phyloP scores from a whole-genome alignment of 805 yeast genomes.

The Wickerhamiella allomyrinae region DNA sequence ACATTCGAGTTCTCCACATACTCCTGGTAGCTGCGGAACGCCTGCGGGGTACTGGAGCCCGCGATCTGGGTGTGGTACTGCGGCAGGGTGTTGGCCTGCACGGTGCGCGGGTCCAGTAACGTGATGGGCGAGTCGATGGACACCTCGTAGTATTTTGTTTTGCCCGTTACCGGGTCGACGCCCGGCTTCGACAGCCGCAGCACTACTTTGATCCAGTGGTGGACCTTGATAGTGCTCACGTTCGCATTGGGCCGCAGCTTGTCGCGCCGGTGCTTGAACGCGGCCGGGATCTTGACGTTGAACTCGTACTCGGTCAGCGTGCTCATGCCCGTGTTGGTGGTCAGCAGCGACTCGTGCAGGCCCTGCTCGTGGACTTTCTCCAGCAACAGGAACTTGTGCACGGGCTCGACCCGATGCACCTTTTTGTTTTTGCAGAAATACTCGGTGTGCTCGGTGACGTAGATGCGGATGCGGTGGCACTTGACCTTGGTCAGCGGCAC shows the following conservation, averaged over 20 bases:
- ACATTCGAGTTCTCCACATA: constrained; percentile 7
- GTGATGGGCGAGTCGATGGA: constrained; percentile 91
- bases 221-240: constrained; percentile 63
- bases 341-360: constrained; percentile 19
- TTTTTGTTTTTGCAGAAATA: constrained; percentile 75
- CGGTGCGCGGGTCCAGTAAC: constrained; percentile 49
- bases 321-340: constrained; percentile 12
- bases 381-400: constrained; percentile 59
- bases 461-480: constrained; percentile 72
- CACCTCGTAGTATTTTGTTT: constrained; percentile 85
- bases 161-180: constrained; percentile 28
- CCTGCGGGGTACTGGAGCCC: not conserved
- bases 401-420: constrained; percentile 87
- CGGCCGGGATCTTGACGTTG: constrained; percentile 70
- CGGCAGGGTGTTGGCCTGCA: constrained; percentile 26
- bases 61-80: constrained; percentile 17
- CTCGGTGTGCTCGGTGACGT: constrained; percentile 78
- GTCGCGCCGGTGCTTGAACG: constrained; percentile 38
- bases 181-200: constrained; percentile 61
- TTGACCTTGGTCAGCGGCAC: constrained; percentile 80
- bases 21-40: constrained; percentile 12
- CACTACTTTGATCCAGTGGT: constrained; percentile 91
- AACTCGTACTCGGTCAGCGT: constrained; percentile 63
- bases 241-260: constrained; percentile 75
- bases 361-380: constrained; percentile 40